A percentile compares a stretch with the other conserved stretches of the same genome.
Evolutionary conservation across 169 alveolate species (phyloP).

Genomic region (Nephromyces sp.): DNA sequence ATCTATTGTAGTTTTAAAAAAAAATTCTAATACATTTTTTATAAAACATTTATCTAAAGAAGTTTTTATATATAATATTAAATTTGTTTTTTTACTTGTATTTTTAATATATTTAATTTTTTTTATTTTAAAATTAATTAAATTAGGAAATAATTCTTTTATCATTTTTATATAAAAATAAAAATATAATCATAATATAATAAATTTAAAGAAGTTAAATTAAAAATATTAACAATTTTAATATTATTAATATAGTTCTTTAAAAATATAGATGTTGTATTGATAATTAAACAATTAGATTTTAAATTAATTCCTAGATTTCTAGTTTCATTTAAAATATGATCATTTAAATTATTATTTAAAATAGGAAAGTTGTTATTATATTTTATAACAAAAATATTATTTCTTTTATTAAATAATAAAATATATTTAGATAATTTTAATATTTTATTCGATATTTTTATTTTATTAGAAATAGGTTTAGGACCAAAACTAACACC

Average conservation of each 20-base stretch:
- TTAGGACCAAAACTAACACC: slow-evolving; percentile 31
- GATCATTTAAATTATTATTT: background rate
- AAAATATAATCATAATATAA: background rate
- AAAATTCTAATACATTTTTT: slow-evolving; percentile 17
- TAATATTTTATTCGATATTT: background rate
- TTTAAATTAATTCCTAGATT: background rate
- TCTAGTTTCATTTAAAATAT: background rate
- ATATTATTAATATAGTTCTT: background rate
- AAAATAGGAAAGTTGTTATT: background rate
- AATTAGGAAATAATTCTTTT: background rate
- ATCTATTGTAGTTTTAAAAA: background rate
- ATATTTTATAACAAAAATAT: slow-evolving; percentile 5
- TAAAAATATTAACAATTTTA: background rate
- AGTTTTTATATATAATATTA: slow-evolving; percentile 12
- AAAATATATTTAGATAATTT: background rate
- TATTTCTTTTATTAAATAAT: slow-evolving; percentile 11
- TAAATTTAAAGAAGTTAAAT: background rate
- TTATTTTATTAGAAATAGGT: background rate
- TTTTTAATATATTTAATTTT: too few species aligned
- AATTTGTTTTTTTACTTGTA: slow-evolving; percentile 7
- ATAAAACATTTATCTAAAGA: background rate
- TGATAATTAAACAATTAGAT: background rate
- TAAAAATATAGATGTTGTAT: background rate
- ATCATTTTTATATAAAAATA: background rate
- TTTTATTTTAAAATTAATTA: background rate